phyloP scores from a whole-genome alignment of 768 basidiomycete species.

The Lentinula aciculospora region DNA sequence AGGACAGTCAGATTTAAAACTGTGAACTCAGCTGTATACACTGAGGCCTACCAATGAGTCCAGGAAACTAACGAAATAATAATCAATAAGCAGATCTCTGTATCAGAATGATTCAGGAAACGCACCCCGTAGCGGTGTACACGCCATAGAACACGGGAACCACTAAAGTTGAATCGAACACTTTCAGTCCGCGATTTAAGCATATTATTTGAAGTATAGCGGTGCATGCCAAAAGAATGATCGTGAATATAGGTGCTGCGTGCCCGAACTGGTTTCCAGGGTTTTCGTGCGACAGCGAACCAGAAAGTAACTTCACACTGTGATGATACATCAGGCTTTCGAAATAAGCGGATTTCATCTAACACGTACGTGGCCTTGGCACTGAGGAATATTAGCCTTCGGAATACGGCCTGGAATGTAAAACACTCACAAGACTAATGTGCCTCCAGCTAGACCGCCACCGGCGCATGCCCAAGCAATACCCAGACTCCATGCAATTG shows the following conservation, averaged over 20 bases:
- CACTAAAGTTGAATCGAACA: constrained; percentile 87
- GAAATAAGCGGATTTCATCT: background rate
- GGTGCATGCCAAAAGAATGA: constrained; percentile 59
- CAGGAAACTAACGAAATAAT: constrained; percentile 36
- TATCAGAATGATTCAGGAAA: background rate
- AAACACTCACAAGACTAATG: constrained; percentile 60
- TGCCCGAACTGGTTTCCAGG: constrained; percentile 87
- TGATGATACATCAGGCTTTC: constrained; percentile 9
- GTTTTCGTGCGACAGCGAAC: constrained; percentile 72
- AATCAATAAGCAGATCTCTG: background rate
- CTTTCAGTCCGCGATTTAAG: constrained; percentile 83
- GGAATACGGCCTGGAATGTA: background rate
- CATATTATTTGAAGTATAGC: constrained; percentile 90
- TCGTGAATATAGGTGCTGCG: constrained; percentile 72
- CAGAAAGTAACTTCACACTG: constrained; percentile 78
- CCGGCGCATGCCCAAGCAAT: constrained; percentile 94
- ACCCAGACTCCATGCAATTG: constrained; percentile 85
- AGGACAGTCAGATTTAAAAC: no score
- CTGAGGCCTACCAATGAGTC: constrained; percentile 40
- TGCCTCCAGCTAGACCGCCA: constrained; percentile 84
- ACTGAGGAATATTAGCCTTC: background rate
- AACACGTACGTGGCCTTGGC: constrained; percentile 56
- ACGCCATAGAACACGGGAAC: constrained; percentile 95
- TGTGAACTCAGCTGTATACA: background rate
- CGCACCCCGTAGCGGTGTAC: constrained; percentile 78